Evolutionary conservation across 2,329 filamentous ascomycete species (phyloP).

Genomic region (Arachnomyces sp.): DNA sequence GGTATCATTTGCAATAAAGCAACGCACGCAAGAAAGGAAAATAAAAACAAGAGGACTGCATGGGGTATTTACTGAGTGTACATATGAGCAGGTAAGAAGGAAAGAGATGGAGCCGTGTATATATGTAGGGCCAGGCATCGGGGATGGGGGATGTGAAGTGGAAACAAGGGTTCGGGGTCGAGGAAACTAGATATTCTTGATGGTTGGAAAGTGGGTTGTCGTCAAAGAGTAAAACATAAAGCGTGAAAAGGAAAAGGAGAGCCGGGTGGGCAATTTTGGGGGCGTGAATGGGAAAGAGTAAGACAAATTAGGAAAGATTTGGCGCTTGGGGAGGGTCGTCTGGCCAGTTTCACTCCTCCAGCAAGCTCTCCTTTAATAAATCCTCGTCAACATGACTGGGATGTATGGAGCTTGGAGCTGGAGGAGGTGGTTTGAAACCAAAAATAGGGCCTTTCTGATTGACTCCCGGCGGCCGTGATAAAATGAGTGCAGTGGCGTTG

Average conservation of each 20-base stretch:
- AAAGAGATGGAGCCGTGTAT: too few species aligned
- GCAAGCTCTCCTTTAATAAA: constrained; percentile 53
- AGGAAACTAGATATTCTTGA: too few species aligned
- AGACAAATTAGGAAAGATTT: constrained; percentile 1
- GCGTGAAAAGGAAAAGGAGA: neutral
- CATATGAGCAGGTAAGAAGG: too few species aligned
- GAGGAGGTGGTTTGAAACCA: constrained; percentile 55
- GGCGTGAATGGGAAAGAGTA: neutral
- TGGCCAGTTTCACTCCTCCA: constrained; percentile 27
- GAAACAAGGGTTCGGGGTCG: too few species aligned
- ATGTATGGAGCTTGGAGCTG: constrained; percentile 49
- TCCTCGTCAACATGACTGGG: constrained; percentile 52
- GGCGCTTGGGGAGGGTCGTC: neutral
- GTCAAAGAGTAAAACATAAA: constrained; percentile 1
- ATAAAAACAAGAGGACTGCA: too few species aligned
- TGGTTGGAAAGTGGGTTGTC: too few species aligned
- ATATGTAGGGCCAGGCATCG: too few species aligned
- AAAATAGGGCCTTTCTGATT: constrained; percentile 69
- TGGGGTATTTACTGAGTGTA: too few species aligned
- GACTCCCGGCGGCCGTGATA: constrained; percentile 57
- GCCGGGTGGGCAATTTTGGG: neutral
- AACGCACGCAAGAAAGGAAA: too few species aligned
- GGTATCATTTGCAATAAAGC: too few species aligned
- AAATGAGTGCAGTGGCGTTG: constrained; percentile 23
- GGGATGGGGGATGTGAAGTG: too few species aligned